Conservation (phyloP, 2,329 filamentous ascomycete genomes). For the Tolypocladium endophyticum region DNA sequence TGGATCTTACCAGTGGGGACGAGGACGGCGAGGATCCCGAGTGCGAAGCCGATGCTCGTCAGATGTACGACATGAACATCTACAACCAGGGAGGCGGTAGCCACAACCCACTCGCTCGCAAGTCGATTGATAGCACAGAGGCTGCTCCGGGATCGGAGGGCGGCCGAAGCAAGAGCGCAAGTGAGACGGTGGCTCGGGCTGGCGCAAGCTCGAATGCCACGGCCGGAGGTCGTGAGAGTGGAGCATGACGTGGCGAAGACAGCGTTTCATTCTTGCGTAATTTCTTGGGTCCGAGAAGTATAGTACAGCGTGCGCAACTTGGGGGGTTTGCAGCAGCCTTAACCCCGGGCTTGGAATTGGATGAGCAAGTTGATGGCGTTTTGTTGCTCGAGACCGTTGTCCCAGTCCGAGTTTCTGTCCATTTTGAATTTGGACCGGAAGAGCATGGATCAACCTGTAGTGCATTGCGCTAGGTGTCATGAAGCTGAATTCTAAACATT, state of each 20-base stretch:
- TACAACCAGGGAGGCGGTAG: neutral
- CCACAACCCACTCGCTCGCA: conserved; percentile 2
- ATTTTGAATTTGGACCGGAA: neutral
- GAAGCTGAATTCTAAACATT: neutral
- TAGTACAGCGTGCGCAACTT: too few relatives aligned
- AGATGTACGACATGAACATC: conserved; percentile 18
- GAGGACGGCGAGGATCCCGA: conserved; percentile 30
- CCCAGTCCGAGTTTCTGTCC: neutral
- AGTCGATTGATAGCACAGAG: conserved; percentile 19
- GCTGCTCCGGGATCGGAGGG: conserved; percentile 20
- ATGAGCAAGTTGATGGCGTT: neutral
- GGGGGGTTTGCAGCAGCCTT: neutral
- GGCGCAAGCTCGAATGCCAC: conserved; percentile 29
- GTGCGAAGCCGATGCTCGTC: conserved; percentile 16
- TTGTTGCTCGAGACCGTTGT: neutral
- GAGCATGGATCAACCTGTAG: neutral
- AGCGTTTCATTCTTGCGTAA: conserved; percentile 1
- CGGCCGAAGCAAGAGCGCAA: conserved; percentile 20
- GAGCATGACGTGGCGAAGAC: conserved; percentile 23
- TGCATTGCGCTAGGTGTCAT: neutral
- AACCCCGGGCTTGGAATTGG: neutral
- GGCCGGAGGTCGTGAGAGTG: conserved; percentile 26
- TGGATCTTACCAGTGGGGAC: conserved; percentile 29
- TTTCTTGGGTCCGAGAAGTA: neutral
- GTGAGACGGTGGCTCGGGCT: conserved; percentile 14